A percentile compares a stretch with the other conserved stretches of the same genome.
These are phyloP conservation scores for Musa balbisiana DNA, from an alignment of 202 grass and related monocot species.

Conservation along the genomic window DNA sequence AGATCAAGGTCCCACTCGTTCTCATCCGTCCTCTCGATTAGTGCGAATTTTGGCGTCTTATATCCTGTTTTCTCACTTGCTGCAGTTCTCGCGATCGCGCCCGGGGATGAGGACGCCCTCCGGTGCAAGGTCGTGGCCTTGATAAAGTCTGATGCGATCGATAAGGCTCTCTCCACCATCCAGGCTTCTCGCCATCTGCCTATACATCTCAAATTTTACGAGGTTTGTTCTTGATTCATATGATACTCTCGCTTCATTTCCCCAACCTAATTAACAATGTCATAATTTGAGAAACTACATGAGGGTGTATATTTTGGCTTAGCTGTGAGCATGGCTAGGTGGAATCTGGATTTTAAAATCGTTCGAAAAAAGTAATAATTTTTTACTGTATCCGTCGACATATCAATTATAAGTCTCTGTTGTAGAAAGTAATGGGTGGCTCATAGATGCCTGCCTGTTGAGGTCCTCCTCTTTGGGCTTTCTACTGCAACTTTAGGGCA, in stretches of 20 bases:
- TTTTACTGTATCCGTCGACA: too few relatives aligned
- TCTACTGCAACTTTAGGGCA: too few relatives aligned
- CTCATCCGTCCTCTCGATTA: background rate
- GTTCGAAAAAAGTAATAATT: too few relatives aligned
- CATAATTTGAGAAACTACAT: too few relatives aligned
- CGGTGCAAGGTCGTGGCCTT: constrained; percentile 78
- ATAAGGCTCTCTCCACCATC: constrained; percentile 61
- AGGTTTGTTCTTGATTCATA: constrained; percentile 41
- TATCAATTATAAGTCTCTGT: too few relatives aligned
- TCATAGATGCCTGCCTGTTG: too few relatives aligned
- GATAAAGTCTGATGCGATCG: constrained; percentile 61
- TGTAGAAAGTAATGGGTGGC: too few relatives aligned
- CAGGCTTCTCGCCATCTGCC: constrained; percentile 50
- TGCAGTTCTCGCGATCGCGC: constrained; percentile 54
- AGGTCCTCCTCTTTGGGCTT: too few relatives aligned
- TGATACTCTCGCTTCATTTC: background rate
- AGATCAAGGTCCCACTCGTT: constrained; percentile 54
- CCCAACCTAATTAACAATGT: background rate
- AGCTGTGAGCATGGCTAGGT: constrained; percentile 25
- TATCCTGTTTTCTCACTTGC: background rate
- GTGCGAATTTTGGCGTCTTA: constrained; percentile 4
- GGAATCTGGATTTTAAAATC: too few relatives aligned
- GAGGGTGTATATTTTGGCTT: background rate
- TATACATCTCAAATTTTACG: constrained; percentile 61
- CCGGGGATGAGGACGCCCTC: constrained; percentile 80